Percentiles rank a stretch among this genome's conserved stretches.
phyloP scores from a whole-genome alignment of 2,329 filamentous ascomycete genomes.

The Blastomyces emzantsi region DNA sequence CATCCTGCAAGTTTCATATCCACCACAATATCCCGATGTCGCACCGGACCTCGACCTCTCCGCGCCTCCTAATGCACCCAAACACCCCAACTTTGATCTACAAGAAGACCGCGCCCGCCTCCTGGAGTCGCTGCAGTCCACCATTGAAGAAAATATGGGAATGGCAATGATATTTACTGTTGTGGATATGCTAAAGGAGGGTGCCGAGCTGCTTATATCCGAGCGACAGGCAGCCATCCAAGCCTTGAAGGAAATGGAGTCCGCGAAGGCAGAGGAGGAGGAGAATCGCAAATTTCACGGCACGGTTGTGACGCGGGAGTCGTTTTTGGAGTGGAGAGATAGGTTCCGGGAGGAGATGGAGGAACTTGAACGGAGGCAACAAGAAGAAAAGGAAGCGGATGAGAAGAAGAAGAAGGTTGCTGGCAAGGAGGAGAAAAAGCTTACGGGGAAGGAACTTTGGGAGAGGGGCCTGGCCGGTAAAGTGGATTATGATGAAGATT shows the following conservation, averaged over 20 bases:
- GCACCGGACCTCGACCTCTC: slow-evolving; percentile 74
- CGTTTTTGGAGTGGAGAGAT: slow-evolving; percentile 74
- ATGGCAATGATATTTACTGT: slow-evolving; percentile 98
- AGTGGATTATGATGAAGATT: slow-evolving; percentile 57
- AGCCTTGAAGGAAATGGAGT: slow-evolving; percentile 44
- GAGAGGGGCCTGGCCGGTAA: slow-evolving; percentile 62
- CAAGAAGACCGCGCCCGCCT: slow-evolving; percentile 68
- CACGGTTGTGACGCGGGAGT: slow-evolving; percentile 75
- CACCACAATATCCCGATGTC: slow-evolving; percentile 82
- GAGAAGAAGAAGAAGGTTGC: slow-evolving; percentile 72
- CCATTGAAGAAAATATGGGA: slow-evolving; percentile 83
- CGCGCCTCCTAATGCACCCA: slow-evolving; percentile 58
- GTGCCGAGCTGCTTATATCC: slow-evolving; percentile 73
- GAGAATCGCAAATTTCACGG: slow-evolving; percentile 98
- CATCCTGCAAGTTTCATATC: slow-evolving; percentile 77
- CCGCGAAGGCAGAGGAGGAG: slow-evolving; percentile 62
- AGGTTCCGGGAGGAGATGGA: slow-evolving; percentile 72
- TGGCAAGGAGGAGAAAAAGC: slow-evolving; percentile 56
- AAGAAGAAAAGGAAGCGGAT: slow-evolving; percentile 64
- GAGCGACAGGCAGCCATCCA: slow-evolving; percentile 60
- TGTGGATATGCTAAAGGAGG: slow-evolving; percentile 77
- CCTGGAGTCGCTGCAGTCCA: slow-evolving; percentile 60
- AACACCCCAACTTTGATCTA: slow-evolving; percentile 67
- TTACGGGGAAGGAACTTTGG: slow-evolving; percentile 70
- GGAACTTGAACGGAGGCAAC: slow-evolving; percentile 55